Evolutionary conservation across 116 monocot species (phyloP), one percentile per base, ranked within the genome.

Genomic region (Iris pallida): DNA sequence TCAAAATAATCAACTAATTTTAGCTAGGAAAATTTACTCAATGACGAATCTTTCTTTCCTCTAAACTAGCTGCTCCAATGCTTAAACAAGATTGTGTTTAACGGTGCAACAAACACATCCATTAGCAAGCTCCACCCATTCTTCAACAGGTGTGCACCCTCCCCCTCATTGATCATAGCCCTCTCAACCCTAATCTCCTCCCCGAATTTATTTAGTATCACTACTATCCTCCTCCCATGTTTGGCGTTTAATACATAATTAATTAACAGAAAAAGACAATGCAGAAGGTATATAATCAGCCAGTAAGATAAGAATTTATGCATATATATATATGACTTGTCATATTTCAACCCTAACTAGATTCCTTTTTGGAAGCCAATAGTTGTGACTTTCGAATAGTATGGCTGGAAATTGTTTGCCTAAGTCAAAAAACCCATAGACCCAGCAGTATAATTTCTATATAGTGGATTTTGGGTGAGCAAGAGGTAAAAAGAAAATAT

Each of bases 61-160:
- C 66, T 87, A 85, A 11, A 97, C 87, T 10, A 97, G 92, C 74
- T 97, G 92, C 78, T 92, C 97, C 66, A 97, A 76, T 10, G 97
- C 97, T 68, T 97, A 92, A 68, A 97, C 97, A 41, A 97, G 90
- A 69, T 92, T 97, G 71, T 97, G 97, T 71, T 97, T 97, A 3
- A 97, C 92, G 6, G 89, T 83, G 74, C 97, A 97, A 74, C 92
- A 97, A 74, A 97, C 92, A 54, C 97, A 97, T 45, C 97, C 97
- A 74, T 97, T 97, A 2, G 90, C 87, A 10, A 97, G 72, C 74
- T 97, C 97, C 42, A 97, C 83, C 92, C 97, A 97, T 45, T 97
- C 97, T 76, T 97, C 97, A 18, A 97, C 76, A 9, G 87, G 69
- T 4, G 90, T 71, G 4, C 97, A 15, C 77, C 81, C 30, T 90